Base-by-base conservation (phyloP, 148 eudicot genomes). In the Salicornia ramosissima region DNA sequence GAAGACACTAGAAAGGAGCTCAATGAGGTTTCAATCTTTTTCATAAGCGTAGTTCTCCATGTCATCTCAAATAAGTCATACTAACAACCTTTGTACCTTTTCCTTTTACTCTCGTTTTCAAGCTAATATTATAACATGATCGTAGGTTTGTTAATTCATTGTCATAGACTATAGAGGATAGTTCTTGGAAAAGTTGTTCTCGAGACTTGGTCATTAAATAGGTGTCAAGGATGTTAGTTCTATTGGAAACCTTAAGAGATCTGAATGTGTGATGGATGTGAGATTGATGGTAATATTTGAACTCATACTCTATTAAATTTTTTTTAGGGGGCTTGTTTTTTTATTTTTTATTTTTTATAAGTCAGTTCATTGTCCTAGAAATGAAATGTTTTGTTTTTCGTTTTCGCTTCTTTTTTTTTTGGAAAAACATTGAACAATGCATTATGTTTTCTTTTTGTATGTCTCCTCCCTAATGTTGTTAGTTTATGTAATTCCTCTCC, bases 1-100 rank as follows among this genome's bases (percentile, higher is more conserved):
- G 93, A 87, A 75, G 86, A 80, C 53, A 71, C 85, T 46, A 80
- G 75, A 73, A 76, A 54, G 69, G 83, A 79, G 73, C 82, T 84
- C 64, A 63, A 77, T 56, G 82, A 82, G 97, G 99, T 94, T 70
- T 19, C 16, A 22, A 19, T 63, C 2, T 58, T 49, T 49, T 30
- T 34, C 51, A 39, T 63, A 28, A 43, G 30, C 55, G 49, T 70
- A 6, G 1, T 67, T 67, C n/a, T 26, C 29, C 15, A 12, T 54
- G 49, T 33, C 39, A n/a, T 53, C 12, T n/a, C 11, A 6, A 18
- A 58, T 19, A 16, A 4, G 40, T 30, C 22, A 58, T 16, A 13
- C 50, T 49, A 8, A 19, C 24, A 49, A 49, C 22, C 53, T 49
- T 49, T n/a, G 22, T 19, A 19, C 24, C 19, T 18, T 49, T 49